Conservation (phyloP, 495 filamentous ascomycete species). For the Penicillium coffeae region DNA sequence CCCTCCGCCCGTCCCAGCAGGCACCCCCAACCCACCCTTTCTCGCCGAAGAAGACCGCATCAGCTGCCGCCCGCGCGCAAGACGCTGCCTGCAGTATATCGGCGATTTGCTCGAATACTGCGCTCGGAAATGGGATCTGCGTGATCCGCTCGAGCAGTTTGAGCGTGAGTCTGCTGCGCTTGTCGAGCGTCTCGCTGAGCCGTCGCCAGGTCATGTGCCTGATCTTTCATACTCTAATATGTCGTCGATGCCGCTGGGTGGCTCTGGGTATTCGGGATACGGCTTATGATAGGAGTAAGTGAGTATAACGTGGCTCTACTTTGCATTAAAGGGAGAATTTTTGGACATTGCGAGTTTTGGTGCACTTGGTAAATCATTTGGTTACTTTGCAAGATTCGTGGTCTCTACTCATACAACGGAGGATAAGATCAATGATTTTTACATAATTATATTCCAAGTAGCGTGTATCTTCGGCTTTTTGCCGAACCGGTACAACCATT, state of each 20-base stretch:
- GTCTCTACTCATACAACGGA: too few species aligned
- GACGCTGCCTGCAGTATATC: conserved; percentile 32
- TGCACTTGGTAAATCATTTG: too few species aligned
- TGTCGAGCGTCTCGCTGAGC: conserved; percentile 10
- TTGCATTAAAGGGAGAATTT: too few species aligned
- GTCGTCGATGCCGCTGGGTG: conserved; percentile 24
- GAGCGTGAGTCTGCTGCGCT: conserved; percentile 24
- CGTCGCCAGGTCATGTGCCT: conserved; percentile 11
- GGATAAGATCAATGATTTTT: too few species aligned
- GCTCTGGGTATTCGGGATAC: conserved; percentile 20
- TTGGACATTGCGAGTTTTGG: too few species aligned
- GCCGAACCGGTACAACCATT: too few species aligned
- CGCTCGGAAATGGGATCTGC: conserved; percentile 33
- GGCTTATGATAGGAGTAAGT: conserved; percentile 8
- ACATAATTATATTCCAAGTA: too few species aligned
- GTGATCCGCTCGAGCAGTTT: conserved; percentile 28
- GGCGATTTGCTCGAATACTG: conserved; percentile 32
- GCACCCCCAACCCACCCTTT: conserved; percentile 34
- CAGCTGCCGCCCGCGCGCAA: conserved; percentile 33
- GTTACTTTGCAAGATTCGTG: too few species aligned
- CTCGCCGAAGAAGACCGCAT: conserved; percentile 35
- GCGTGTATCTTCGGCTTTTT: too few species aligned
- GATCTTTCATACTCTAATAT: conserved; percentile 8
- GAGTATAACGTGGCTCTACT: background rate
- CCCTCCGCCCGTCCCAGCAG: conserved; percentile 31